Base-by-base conservation (phyloP, 2,329 filamentous ascomycete species). In the Beauveria bassiana region DNA sequence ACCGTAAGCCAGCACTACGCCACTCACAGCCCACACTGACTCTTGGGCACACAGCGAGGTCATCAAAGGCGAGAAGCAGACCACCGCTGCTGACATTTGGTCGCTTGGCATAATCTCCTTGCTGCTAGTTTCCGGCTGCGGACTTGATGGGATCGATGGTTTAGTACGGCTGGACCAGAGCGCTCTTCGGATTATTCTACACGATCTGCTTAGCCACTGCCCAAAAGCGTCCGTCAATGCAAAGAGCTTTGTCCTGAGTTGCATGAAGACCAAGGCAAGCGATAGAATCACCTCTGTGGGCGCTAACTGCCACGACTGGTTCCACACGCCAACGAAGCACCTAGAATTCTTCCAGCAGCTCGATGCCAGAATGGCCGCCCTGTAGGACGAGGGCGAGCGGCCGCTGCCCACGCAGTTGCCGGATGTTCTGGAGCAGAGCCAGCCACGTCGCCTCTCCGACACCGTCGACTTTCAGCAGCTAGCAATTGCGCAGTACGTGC, bases 71-170 rank as follows among this genome's bases (percentile, higher is more conserved):
- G 59, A 67, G 16, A 31, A 64, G 40, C 70, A 67, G 70, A 81
- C 68, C 58, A 67, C 64, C 18, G 74, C 60, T 57, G 77, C 81
- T 6, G 81, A 84, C 62, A 77, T 83, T 24, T 84, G 81, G 81
- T 77, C 80, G 4, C 67, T 83, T 18, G 81, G 81, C 0, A 72
- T 82, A 59, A 71, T 83, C 4, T 66, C 73, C 0, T 62, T 82
- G 1, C 71, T 74, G 24, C 66, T 78, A 31, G 61, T 75, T 10
- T 66, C 69, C n/a, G 68, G 68, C 4, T 61, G 64, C 34, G 64
- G 60, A 40, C 65, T 65, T 0, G 46, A 55, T 2, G 58, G 66
- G 12, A 62, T 70, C 12, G 62, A 65, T n/a, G 66, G 69, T 16
- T 61, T 75, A 16, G 70, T 67, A 50, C 64, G 64, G 14, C 64